Conservation (phyloP, 352 stramenopile species). For the Pythium chondricola region DNA sequence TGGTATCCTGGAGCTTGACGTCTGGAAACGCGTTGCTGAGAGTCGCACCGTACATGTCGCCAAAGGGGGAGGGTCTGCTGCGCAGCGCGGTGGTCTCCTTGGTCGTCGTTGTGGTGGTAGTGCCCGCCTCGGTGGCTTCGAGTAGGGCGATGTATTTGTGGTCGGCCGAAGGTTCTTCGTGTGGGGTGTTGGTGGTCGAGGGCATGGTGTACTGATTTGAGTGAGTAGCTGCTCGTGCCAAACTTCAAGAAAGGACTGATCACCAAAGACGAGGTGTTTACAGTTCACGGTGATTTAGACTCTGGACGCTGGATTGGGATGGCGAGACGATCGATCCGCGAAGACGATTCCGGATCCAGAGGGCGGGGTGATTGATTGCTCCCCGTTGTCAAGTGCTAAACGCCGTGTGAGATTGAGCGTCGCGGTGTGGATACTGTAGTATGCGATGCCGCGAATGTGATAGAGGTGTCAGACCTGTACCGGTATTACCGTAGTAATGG, state of each 20-base stretch:
- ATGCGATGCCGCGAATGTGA: too few relatives aligned
- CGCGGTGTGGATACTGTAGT: too few relatives aligned
- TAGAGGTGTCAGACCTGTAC: too few relatives aligned
- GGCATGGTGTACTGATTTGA: not conserved
- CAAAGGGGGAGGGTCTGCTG: not conserved
- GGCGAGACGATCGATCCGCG: too few relatives aligned
- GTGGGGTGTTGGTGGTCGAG: not conserved
- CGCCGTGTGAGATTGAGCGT: too few relatives aligned
- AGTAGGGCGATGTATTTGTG: slow-evolving; percentile 17
- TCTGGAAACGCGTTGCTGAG: slow-evolving; percentile 31
- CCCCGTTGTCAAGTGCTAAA: too few relatives aligned
- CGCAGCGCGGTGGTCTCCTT: not conserved
- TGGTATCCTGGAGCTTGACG: slow-evolving; percentile 44
- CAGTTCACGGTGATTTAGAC: not conserved
- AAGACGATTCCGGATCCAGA: too few relatives aligned
- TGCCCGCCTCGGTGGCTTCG: slow-evolving; percentile 1
- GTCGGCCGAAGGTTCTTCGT: not conserved
- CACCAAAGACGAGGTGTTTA: not conserved
- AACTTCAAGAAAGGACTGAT: not conserved
- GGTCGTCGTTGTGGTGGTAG: not conserved
- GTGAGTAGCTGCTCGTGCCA: not conserved
- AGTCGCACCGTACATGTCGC: slow-evolving; percentile 5
- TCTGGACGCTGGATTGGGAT: not conserved
- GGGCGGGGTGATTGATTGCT: too few relatives aligned
- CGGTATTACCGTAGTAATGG: too few relatives aligned